Percentiles rank a stretch among this genome's conserved stretches.
Conservation (phyloP, 2,329 filamentous ascomycete species). For the Colletotrichum sp. region DNA sequence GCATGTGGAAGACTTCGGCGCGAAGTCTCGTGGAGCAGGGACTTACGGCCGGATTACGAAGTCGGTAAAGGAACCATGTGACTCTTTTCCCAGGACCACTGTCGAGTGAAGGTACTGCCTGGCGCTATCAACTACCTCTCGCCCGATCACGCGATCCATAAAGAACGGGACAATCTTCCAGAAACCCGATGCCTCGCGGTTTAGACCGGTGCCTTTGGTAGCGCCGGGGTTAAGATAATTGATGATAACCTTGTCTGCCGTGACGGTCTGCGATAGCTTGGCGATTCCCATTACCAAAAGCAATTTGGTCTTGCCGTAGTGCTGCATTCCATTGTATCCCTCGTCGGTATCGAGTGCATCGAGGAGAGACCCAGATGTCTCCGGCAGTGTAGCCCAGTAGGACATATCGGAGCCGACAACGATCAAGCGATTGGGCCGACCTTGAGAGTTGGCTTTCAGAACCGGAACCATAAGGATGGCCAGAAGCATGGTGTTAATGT, state of each 20-base stretch:
- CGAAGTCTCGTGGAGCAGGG: not conserved
- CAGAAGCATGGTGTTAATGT: slow-evolving; percentile 55
- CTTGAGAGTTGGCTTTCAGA: slow-evolving; percentile 28
- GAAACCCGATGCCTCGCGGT: not conserved
- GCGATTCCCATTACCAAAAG: slow-evolving; percentile 20
- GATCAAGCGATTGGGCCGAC: slow-evolving; percentile 24
- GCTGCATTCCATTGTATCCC: not conserved
- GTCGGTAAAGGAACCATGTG: slow-evolving; percentile 26
- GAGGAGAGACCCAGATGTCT: slow-evolving; percentile 10
- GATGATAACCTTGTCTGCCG: slow-evolving; percentile 24
- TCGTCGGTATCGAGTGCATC: not conserved
- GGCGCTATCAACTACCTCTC: slow-evolving; percentile 20
- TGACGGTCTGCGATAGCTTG: slow-evolving; percentile 21
- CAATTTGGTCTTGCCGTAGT: slow-evolving; percentile 28
- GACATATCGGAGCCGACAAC: slow-evolving; percentile 31
- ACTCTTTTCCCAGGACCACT: slow-evolving; percentile 24
- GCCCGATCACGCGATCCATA: not conserved
- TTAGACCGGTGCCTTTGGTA: slow-evolving; percentile 22
- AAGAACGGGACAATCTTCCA: not conserved
- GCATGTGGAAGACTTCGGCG: not conserved
- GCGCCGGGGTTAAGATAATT: slow-evolving; percentile 26
- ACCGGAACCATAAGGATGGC: slow-evolving; percentile 37
- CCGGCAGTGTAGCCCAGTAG: slow-evolving; percentile 22
- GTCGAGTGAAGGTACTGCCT: slow-evolving; percentile 25
- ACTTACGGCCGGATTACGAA: slow-evolving; percentile 28